Percentiles rank a stretch among this genome's conserved stretches.
Conservation (phyloP, 495 filamentous ascomycete species). For the Trichoderma asperelloides region DNA sequence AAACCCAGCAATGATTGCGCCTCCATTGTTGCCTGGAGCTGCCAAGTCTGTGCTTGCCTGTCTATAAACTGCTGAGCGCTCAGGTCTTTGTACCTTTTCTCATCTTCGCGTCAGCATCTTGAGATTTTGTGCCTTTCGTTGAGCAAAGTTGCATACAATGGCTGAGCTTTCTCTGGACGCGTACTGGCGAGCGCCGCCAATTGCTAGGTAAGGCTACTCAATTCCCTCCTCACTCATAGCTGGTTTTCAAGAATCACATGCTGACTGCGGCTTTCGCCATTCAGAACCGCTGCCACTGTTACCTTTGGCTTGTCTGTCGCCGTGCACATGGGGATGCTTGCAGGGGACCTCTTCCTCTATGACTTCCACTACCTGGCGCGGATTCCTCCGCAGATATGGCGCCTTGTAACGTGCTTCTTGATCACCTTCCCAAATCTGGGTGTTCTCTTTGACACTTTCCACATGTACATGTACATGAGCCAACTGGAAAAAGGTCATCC, state of each 20-base stretch:
- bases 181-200: constrained; percentile 63
- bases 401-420: constrained; percentile 60
- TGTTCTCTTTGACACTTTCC: constrained; percentile 78
- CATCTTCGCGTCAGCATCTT: background rate
- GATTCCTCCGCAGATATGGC: constrained; percentile 50
- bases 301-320: constrained; percentile 55
- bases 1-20: constrained; percentile 7
- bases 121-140: background rate
- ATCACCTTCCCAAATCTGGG: constrained; percentile 53
- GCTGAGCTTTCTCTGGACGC: constrained; percentile 41
- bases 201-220: constrained; percentile 49
- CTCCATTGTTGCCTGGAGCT: constrained; percentile 8
- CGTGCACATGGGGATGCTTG: constrained; percentile 52
- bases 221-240: background rate
- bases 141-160: constrained; percentile 8
- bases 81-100: background rate
- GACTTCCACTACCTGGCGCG: constrained; percentile 45
- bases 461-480: constrained; percentile 40
- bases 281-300: constrained; percentile 62
- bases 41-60: constrained; percentile 2
- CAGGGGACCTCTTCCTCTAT: constrained; percentile 48
- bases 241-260: constrained; percentile 3
- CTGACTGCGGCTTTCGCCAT: background rate
- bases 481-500: constrained; percentile 33
- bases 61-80: background rate